Evolutionary conservation across 495 filamentous ascomycete genomes (phyloP).

Genomic region (Neurospora sp.): DNA sequence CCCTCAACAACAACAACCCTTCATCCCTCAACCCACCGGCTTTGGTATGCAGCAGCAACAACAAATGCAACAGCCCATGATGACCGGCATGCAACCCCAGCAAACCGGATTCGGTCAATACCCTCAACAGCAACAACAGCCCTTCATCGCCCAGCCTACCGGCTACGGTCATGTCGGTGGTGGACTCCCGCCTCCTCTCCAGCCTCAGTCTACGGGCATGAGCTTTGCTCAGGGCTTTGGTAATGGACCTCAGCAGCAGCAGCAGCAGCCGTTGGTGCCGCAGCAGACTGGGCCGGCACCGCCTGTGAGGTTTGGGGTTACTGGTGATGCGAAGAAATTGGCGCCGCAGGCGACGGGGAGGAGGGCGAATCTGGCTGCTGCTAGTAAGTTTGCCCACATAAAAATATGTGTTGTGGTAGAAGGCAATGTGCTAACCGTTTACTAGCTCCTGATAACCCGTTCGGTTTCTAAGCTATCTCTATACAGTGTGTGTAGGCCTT

Average conservation of each 20-base stretch:
- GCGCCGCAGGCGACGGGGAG: slow-evolving; percentile 81
- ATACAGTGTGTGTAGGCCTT: not conserved
- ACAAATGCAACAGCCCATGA: slow-evolving; percentile 27
- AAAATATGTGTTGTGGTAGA: not conserved
- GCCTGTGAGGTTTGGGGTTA: slow-evolving; percentile 78
- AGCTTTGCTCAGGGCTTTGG: slow-evolving; percentile 49
- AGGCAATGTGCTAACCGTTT: not conserved
- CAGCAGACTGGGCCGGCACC: slow-evolving; percentile 94
- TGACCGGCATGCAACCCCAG: slow-evolving; percentile 38
- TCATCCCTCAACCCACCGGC: not conserved
- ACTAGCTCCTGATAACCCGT: slow-evolving; percentile 17
- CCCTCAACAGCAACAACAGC: not conserved
- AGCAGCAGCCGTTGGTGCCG: slow-evolving; percentile 54
- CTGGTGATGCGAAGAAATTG: slow-evolving; percentile 59
- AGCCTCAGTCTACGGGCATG: slow-evolving; percentile 36
- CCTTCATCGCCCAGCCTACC: not conserved
- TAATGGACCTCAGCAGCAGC: slow-evolving; percentile 41
- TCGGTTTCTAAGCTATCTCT: slow-evolving; percentile 8
- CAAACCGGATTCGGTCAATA: slow-evolving; percentile 39
- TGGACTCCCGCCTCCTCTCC: slow-evolving; percentile 35
- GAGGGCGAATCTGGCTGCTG: slow-evolving; percentile 81
- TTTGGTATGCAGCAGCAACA: slow-evolving; percentile 28
- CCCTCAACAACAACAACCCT: not conserved
- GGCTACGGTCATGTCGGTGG: not conserved
- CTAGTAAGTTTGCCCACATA: slow-evolving; percentile 57